Conservation (phyloP, 2,329 filamentous ascomycete genomes). For the Aspergillus niger region DNA sequence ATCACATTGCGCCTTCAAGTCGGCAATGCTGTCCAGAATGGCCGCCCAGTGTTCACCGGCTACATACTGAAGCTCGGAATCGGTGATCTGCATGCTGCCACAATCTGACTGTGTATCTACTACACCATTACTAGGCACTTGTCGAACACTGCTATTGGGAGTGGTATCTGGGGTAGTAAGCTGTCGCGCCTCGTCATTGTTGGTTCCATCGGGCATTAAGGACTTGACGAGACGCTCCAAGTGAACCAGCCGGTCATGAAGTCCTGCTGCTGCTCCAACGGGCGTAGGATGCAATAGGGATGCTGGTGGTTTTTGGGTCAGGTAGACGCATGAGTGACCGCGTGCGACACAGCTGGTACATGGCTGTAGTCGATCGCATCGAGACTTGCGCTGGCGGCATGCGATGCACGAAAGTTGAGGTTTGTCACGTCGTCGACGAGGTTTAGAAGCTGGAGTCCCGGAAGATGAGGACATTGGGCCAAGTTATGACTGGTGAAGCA, state of each 20-base stretch:
- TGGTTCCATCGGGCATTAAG: constrained; percentile 38
- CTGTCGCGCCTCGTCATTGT: neutral
- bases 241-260: constrained; percentile 60
- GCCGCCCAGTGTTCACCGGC: constrained; percentile 31
- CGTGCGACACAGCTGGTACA: constrained; percentile 60
- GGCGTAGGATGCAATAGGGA: too few species aligned
- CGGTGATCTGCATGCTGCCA: constrained; percentile 24
- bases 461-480: too few species aligned
- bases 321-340: constrained; percentile 57
- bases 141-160: neutral
- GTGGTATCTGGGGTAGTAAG: neutral
- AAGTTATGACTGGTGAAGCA: too few species aligned
- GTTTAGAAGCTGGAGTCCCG: too few species aligned
- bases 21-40: constrained; percentile 29
- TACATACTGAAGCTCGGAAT: constrained; percentile 26
- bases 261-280: constrained; percentile 27
- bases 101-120: constrained; percentile 20
- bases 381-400: constrained; percentile 47
- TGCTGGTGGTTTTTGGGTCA: neutral
- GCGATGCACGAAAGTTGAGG: constrained; percentile 39
- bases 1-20: constrained; percentile 29
- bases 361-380: constrained; percentile 59
- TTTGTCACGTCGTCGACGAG: constrained; percentile 35
- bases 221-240: constrained; percentile 60
- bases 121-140: neutral